Evolutionary conservation across 306 rosid genomes (phyloP), one percentile per base, ranked within the genome.

Genomic region (Boehmeria nivea): DNA sequence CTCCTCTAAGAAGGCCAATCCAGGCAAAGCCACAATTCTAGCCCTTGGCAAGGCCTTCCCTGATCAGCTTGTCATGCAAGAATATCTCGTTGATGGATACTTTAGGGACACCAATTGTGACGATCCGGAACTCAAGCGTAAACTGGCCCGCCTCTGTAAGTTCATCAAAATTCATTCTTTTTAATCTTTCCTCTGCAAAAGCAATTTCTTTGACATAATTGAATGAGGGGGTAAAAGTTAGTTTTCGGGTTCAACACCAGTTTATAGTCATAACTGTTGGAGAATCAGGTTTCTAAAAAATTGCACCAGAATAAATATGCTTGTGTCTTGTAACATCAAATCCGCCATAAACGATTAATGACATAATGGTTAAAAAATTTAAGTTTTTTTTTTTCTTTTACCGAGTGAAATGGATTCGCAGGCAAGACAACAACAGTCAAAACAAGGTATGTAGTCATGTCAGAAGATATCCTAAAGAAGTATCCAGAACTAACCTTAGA

Each of bases 21-120:
- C 83, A 0, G 82, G 90, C 2, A 87, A 70, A 57, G 96, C 98
- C 21, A 76, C 84, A 4, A 80, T 91, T 57, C 51, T 91, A 61
- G 89, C 96, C 69, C 89, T 91, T 59, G 96, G 98, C 34, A 91
- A 87, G 63, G 98, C 96, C 43, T 87, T 90, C 63, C 98, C 98
- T 58, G 95, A 83, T 63, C 98, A 90, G 65, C 91, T 87, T 56
- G 87, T 87, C 39, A 81, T 84, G 86, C 98, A 87, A 69, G 98
- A 91, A 31, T 91, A 72, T 54, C 75, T 91, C 28, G 98, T 91
- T 47, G 96, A 91, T 36, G 89, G 96, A 31, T 91, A 91, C 68
- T 91, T 91, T 71, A 82, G 69, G 62, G 85, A 78, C 69, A 84
- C 96, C 47, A 91, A 88, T 60, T 87, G 96, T 60, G 87, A 87